Percentiles rank a stretch among this genome's conserved stretches.
phyloP scores from a whole-genome alignment of 176 grass and related monocot genomes.

The Zizania latifolia region DNA sequence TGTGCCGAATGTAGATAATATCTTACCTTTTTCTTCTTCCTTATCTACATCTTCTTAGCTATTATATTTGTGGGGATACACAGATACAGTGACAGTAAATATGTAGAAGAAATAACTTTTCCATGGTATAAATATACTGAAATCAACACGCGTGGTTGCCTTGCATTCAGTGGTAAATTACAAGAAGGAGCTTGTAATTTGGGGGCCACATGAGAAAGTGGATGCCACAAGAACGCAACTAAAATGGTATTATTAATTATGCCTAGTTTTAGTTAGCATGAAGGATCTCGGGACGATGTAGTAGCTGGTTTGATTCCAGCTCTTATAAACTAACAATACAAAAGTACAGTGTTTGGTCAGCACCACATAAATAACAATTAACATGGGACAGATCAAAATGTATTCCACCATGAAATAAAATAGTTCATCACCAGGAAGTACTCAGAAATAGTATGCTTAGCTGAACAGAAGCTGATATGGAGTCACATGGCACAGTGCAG shows the following conservation, averaged over 20 bases:
- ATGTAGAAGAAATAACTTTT: neutral
- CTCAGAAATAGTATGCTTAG: slow-evolving; percentile 13
- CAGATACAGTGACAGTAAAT: neutral
- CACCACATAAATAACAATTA: slow-evolving; percentile 32
- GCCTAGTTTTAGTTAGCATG: neutral
- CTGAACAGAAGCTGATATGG: slow-evolving; percentile 43
- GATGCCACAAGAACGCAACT: neutral
- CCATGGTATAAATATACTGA: too few relatives aligned
- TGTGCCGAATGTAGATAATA: slow-evolving; percentile 2
- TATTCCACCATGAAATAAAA: slow-evolving; percentile 52
- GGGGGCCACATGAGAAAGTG: too few relatives aligned
- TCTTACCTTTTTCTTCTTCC: neutral
- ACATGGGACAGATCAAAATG: slow-evolving; percentile 48
- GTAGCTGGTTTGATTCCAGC: slow-evolving; percentile 21
- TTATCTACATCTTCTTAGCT: neutral
- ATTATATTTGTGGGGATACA: too few relatives aligned
- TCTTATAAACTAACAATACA: slow-evolving; percentile 19
- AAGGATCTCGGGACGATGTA: slow-evolving; percentile 7
- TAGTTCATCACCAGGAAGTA: slow-evolving; percentile 33
- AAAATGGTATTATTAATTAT: slow-evolving; percentile 9
- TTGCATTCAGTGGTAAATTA: neutral
- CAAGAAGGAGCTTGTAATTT: neutral
- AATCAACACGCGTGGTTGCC: neutral
- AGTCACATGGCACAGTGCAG: slow-evolving; percentile 45
- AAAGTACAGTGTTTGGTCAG: slow-evolving; percentile 35